Base-by-base conservation (phyloP, 768 basidiomycete genomes). In the Lentinus brumalis region DNA sequence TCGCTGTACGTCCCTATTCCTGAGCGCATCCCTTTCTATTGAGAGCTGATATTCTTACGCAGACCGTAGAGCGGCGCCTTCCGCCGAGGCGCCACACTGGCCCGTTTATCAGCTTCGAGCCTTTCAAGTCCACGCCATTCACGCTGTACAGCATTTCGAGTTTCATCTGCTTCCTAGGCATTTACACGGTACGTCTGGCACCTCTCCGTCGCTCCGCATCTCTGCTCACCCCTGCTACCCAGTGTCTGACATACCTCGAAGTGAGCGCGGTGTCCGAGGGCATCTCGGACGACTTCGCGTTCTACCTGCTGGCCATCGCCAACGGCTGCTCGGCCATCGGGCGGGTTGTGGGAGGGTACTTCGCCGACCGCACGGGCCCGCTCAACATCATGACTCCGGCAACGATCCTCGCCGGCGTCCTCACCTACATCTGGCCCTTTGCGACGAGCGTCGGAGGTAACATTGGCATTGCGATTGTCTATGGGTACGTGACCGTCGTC, bases 351-450 rank as follows among this genome's bases (percentile, higher is more conserved):
- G 78, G 80, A 0, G 89, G 89, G 10, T 53, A 78, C 30, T 50
- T 86, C 1, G 81, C 81, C 2, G 89, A 91, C 72, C 69, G 74
- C 30, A 2, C 53, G 86, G 91, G 91, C 15, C 71, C 83, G 0
- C 76, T 91, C 64, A 92, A 88, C 62, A 75, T 88, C 32, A 86
- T 92, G 79, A 81, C 81, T 11, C 87, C 89, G 0, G 84, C 86
- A 38, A 86, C 84, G 0, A 57, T 79, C 16, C 42, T 82, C 1
- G 83, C 86, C 0, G 87, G 81, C 0, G 71, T 84, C 31, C 67
- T 87, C 46, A 89, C 90, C 0, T 86, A 85, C 64, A 76, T 76
- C 4, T 94, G 92, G 92, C 92, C 91, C 1, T 87, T 84, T 69
- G 81, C 81, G 0, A 73, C 67, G 42, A 78, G 69, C 30, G 65